Evolutionary conservation across 805 yeast genomes (phyloP).

Genomic region (Candida multigemmis): DNA sequence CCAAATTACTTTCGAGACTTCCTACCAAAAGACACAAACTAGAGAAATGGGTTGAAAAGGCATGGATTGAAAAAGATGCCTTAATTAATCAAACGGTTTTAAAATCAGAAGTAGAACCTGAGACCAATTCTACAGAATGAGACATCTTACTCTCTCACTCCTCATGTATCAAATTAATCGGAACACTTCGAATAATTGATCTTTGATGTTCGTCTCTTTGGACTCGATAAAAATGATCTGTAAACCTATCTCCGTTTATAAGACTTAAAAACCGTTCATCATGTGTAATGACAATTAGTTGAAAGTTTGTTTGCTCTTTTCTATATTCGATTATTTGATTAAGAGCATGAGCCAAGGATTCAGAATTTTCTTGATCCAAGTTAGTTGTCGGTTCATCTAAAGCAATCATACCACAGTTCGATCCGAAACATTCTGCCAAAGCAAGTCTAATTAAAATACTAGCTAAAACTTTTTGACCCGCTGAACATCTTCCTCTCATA

Average conservation of each 20-base stretch:
- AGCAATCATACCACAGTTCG: constrained; percentile 91
- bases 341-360: constrained; percentile 75
- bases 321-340: constrained; percentile 68
- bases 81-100: constrained; percentile 13
- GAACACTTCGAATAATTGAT: constrained; percentile 55
- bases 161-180: constrained; percentile 29
- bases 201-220: constrained; percentile 74
- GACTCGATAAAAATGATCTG: constrained; percentile 81
- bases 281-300: constrained; percentile 90
- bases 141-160: constrained; percentile 8
- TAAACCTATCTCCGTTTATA: constrained; percentile 77
- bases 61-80: constrained; percentile 66
- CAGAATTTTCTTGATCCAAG: constrained; percentile 81
- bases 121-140: background rate
- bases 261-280: constrained; percentile 83
- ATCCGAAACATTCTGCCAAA: constrained; percentile 90
- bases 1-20: constrained; percentile 36
- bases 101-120: background rate
- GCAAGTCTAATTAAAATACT: constrained; percentile 87
- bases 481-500: constrained; percentile 97
- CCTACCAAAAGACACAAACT: constrained; percentile 45
- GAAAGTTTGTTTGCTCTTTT: constrained; percentile 77
- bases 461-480: constrained; percentile 94
- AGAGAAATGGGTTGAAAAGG: constrained; percentile 68
- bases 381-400: constrained; percentile 98